Evolutionary conservation across 495 filamentous ascomycete species (phyloP).

Genomic region (Penicillium lagena): DNA sequence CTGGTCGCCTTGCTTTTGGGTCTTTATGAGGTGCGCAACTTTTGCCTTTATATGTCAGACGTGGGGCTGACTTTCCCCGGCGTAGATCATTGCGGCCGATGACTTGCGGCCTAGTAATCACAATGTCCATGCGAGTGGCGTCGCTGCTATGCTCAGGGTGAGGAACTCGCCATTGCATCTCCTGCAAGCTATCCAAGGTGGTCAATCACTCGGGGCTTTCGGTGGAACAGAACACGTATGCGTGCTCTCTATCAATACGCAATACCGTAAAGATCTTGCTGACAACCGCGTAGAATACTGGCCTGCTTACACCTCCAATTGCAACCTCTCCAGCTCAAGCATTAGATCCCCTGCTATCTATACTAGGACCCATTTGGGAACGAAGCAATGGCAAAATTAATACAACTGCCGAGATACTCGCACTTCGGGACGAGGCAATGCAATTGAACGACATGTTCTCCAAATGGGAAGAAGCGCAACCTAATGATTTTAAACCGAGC

Average conservation of each 20-base stretch:
- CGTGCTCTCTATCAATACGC: slow-evolving; percentile 2
- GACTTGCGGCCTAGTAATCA: slow-evolving; percentile 11
- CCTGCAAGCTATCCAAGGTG: slow-evolving; percentile 6
- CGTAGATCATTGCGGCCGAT: slow-evolving; percentile 17
- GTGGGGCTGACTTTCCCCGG: background rate
- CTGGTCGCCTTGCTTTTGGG: slow-evolving; percentile 9
- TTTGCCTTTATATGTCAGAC: background rate
- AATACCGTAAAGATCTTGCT: slow-evolving; percentile 1
- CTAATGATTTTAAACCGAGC: slow-evolving; percentile 8
- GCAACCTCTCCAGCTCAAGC: too few relatives aligned
- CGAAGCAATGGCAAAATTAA: background rate
- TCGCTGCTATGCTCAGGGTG: slow-evolving; percentile 17
- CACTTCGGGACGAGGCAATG: slow-evolving; percentile 9
- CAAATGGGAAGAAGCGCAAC: slow-evolving; percentile 11
- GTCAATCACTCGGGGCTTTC: background rate
- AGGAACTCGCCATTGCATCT: slow-evolving; percentile 11
- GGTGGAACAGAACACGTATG: too few relatives aligned
- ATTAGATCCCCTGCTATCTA: slow-evolving; percentile 13
- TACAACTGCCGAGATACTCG: background rate
- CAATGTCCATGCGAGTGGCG: slow-evolving; percentile 16
- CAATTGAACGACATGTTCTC: slow-evolving; percentile 3
- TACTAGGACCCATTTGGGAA: slow-evolving; percentile 8
- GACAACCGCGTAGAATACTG: too few relatives aligned
- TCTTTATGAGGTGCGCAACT: slow-evolving; percentile 20
- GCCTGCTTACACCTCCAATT: too few relatives aligned